Base-by-base conservation (phyloP, 2,329 filamentous ascomycete genomes). In the Epichloe gansuensis region DNA sequence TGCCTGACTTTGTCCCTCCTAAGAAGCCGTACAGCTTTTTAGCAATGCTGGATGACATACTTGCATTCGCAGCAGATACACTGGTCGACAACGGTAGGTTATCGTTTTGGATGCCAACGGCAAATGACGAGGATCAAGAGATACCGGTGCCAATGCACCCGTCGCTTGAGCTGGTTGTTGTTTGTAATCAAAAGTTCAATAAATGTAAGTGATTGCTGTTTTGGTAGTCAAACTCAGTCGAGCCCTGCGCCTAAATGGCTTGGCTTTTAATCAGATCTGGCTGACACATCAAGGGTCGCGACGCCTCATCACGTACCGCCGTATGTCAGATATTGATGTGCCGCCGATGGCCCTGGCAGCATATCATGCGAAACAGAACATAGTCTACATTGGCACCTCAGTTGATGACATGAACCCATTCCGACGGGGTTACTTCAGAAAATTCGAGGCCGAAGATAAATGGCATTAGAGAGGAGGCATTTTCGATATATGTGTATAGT, bases 21-120 rank as follows among this genome's bases (percentile, higher is more conserved):
- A 97, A 95, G 66, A 84, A 83, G 61, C 89, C 90, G 0, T 98
- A 98, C 67, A 88, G 88, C 59, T 97, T 98, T 65, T 74, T 86
- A 40, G 85, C 87, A 5, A 89, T 98, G 81, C 76, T 96, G 21
- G 83, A 89, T 61, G 89, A 97, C 64, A 89, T 98, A 50, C 76
- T 97, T 5, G 77, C 82, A 21, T 97, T 98, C 62, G 83, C 89
- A 5, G 78, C 82, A 1, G 73, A 78, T 12, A 87, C 84, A 1
- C 74, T 98, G 1, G 87, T 95, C 7, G 82, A 88, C 50, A 70
- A 81, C 56, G 93, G 89, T 0, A 76, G 93, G 31, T 66, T 98
- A 9, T 87, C 86, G 7, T 94, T 98, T 73, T 98, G 93, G 93
- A 95, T 97, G 87, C 93, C 93, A 0, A 95, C 89, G 0, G 84